A percentile compares a stretch with the other conserved stretches of the same genome.
Conservation (phyloP, 176 grass and related monocot species). For the Carex cristatella region DNA sequence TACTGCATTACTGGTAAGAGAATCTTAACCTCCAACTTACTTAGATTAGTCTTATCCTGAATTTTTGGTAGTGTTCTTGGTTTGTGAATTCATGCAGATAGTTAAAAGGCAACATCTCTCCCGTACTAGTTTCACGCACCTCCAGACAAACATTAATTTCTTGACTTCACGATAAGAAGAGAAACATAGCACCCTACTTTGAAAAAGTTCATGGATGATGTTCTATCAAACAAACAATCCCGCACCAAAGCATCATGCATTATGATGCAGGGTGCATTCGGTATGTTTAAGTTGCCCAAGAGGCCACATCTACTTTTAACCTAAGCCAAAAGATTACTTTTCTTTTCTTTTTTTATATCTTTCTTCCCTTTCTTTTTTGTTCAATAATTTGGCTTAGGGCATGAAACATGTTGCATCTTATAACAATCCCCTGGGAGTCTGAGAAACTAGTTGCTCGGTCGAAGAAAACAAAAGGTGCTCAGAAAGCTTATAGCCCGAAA, state of each 20-base stretch:
- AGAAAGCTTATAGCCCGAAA: not conserved
- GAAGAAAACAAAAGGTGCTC: not conserved
- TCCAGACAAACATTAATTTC: slow-evolving; percentile 7
- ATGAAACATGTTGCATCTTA: not conserved
- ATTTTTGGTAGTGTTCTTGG: not conserved
- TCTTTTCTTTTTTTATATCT: not conserved
- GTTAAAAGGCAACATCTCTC: not conserved
- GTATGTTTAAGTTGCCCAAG: not conserved
- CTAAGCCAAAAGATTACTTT: not conserved
- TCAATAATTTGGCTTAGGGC: not conserved
- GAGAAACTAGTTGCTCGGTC: not conserved
- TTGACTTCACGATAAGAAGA: not conserved
- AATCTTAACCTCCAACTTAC: not conserved
- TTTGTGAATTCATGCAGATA: not conserved
- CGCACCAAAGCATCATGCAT: not conserved
- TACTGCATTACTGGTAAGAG: not conserved
- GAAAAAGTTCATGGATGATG: not conserved
- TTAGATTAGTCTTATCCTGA: not conserved
- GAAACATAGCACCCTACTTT: not conserved
- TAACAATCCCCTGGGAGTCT: not conserved
- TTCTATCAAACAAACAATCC: not conserved
- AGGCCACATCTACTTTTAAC: not conserved
- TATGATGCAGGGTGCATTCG: not conserved
- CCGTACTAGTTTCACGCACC: not conserved
- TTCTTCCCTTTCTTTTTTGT: not conserved